Evolutionary conservation across 495 filamentous ascomycete genomes (phyloP).

Genomic region (Aspergillus leporis): DNA sequence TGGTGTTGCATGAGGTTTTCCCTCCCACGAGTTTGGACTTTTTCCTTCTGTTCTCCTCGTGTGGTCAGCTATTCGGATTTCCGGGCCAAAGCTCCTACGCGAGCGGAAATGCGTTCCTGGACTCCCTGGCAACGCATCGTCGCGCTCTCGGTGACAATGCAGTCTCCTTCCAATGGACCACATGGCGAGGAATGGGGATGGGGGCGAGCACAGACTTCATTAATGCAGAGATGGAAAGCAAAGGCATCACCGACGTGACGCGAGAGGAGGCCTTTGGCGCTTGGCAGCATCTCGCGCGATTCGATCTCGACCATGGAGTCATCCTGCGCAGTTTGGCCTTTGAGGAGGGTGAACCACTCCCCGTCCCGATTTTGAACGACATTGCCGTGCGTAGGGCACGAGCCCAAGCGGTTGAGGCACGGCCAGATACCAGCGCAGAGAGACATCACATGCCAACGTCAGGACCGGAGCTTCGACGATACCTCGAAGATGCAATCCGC

Average conservation of each 20-base stretch:
- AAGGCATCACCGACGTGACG: slow-evolving; percentile 45
- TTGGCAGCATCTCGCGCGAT: slow-evolving; percentile 37
- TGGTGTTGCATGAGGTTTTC: slow-evolving; percentile 39
- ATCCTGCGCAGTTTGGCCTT: slow-evolving; percentile 30
- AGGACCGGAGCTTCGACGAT: slow-evolving; percentile 25
- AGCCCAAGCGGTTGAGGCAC: not conserved
- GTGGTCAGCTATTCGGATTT: slow-evolving; percentile 36
- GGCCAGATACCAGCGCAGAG: not conserved
- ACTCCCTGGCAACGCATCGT: slow-evolving; percentile 35
- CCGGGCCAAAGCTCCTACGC: slow-evolving; percentile 39
- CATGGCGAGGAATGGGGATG: slow-evolving; percentile 47
- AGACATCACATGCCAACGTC: slow-evolving; percentile 16
- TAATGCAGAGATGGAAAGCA: slow-evolving; percentile 39
- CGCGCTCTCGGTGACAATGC: slow-evolving; percentile 36
- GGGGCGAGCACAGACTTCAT: slow-evolving; percentile 40
- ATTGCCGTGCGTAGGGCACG: slow-evolving; percentile 28
- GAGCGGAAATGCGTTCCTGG: slow-evolving; percentile 38
- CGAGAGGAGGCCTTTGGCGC: slow-evolving; percentile 44
- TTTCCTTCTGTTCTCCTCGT: slow-evolving; percentile 41
- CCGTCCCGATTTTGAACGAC: slow-evolving; percentile 30
- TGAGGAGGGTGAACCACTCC: slow-evolving; percentile 26
- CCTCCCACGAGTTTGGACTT: slow-evolving; percentile 34
- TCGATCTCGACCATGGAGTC: slow-evolving; percentile 39
- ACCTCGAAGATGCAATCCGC: slow-evolving; percentile 26
- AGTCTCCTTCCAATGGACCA: slow-evolving; percentile 44